Evolutionary conservation across 1,139 yeast species (phyloP).

Genomic region (Hyphopichia buzzinii): DNA sequence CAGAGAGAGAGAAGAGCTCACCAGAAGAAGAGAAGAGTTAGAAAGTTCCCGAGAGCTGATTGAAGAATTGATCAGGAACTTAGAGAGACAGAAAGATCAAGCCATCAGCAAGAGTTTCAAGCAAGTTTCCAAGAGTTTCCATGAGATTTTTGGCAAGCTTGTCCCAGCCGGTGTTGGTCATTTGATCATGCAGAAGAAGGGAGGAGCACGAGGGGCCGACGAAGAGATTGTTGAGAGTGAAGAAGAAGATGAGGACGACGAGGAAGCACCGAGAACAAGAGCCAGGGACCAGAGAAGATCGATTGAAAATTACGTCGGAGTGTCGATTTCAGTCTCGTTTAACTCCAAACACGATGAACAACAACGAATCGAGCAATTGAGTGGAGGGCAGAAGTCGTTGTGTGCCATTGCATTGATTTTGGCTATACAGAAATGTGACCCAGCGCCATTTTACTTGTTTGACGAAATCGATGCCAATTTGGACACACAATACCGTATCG

Average conservation of each 20-base stretch:
- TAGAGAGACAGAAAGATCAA: slow-evolving; percentile 76
- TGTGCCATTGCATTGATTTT: slow-evolving; percentile 92
- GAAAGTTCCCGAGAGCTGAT: slow-evolving; percentile 72
- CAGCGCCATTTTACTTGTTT: slow-evolving; percentile 93
- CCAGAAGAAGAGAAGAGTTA: slow-evolving; percentile 64
- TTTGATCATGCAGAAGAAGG: slow-evolving; percentile 59
- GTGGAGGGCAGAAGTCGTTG: slow-evolving; percentile 95
- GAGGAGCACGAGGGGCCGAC: slow-evolving; percentile 5
- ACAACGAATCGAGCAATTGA: slow-evolving; percentile 82
- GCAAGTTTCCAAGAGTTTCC: slow-evolving; percentile 72
- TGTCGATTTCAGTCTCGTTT: slow-evolving; percentile 86
- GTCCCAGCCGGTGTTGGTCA: slow-evolving; percentile 85
- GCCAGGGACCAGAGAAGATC: slow-evolving; percentile 18
- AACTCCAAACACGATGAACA: slow-evolving; percentile 86
- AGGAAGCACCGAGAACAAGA: slow-evolving; percentile 15
- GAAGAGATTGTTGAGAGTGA: slow-evolving; percentile 4
- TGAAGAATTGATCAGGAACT: slow-evolving; percentile 64
- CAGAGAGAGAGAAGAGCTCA: slow-evolving; percentile 67
- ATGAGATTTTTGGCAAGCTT: slow-evolving; percentile 69
- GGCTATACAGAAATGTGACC: slow-evolving; percentile 93
- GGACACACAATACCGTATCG: slow-evolving; percentile 86
- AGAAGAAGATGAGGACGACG: slow-evolving; percentile 14
- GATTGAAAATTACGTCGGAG: slow-evolving; percentile 73
- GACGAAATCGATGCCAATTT: slow-evolving; percentile 96
- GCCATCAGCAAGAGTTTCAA: slow-evolving; percentile 80